Evolutionary conservation across 1,139 yeast genomes (phyloP), one percentile per base, ranked within the genome.

Genomic region (Meyerozyma elateridarum): DNA sequence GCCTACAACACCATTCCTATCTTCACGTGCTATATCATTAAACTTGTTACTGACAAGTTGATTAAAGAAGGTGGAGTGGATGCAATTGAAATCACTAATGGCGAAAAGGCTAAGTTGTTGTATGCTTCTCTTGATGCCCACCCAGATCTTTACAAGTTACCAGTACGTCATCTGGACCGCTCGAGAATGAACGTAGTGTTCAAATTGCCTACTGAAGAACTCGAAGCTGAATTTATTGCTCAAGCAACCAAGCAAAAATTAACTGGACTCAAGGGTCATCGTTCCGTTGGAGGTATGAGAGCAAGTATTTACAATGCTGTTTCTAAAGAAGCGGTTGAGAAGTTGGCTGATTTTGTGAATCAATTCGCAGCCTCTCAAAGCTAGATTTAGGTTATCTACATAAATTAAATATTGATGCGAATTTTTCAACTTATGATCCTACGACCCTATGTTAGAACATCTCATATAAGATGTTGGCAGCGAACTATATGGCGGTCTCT

Each of bases 241-340:
- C 77, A 70, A 32, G 84, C 87, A 3, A 73, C 61, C 27, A 66
- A 54, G 25, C 66, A 64, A 14, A 52, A 58, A 1, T 66, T 89
- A 42, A 63, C 76, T 9, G 97, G 96, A 4, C 70, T 91, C 49
- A 87, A 89, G 62, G 98, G 98, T 17, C 97, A 91, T 56, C 76
- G 98, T 56, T 85, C 96, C 7, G 97, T 91, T 30, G 97, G 97
- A 30, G 98, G 98, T 24, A 83, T 89, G 63, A 81, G 98, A 59
- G 91, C 95, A 14, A 88, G 96, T 9, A 68, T 88, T 36, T 85
- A 91, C 58, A 91, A 91, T 52, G 96, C 97, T 9, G 85, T 91
- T 29, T 56, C 79, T 7, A 64, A 76, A 32, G 68, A 71, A 29
- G 78, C 91, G 45, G 82, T 81, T 17, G 66, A 79, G 39, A 51